phyloP scores from a whole-genome alignment of 371 early-diverging fungal genomes.

The Mortierella sp. region DNA sequence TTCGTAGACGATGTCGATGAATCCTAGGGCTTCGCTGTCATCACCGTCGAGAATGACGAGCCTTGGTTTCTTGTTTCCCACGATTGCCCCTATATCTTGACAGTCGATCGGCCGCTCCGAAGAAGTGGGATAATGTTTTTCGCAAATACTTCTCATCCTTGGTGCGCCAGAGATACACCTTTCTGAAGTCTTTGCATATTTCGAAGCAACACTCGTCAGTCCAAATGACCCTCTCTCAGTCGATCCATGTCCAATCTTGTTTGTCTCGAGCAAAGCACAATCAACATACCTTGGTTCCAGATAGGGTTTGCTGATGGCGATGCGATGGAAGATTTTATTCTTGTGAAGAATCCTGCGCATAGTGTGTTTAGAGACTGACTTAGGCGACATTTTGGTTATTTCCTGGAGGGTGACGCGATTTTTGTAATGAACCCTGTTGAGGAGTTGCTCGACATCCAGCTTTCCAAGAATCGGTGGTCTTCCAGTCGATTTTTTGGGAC shows the following conservation, averaged over 20 bases:
- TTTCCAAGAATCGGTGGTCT: no score
- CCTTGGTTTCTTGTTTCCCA: neutral
- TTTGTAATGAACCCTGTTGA: no score
- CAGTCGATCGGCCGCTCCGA: slow-evolving; percentile 6
- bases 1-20: slow-evolving; percentile 7
- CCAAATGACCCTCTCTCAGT: slow-evolving; percentile 14
- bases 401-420: no score
- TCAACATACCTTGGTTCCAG: slow-evolving; percentile 4
- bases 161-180: slow-evolving; percentile 7
- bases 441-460: no score
- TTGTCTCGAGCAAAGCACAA: slow-evolving; percentile 10
- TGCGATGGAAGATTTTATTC: neutral
- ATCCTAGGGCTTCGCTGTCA: slow-evolving; percentile 11
- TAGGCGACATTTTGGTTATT: no score
- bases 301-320: neutral
- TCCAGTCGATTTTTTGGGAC: no score
- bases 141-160: slow-evolving; percentile 17
- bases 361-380: no score
- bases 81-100: slow-evolving; percentile 1
- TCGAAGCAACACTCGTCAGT: slow-evolving; percentile 20
- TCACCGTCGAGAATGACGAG: slow-evolving; percentile 8
- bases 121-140: neutral
- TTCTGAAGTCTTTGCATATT: neutral
- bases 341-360: no score
- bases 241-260: slow-evolving; percentile 7